Base-by-base conservation (phyloP, 768 basidiomycete species). In the Lactifluus piperatus region DNA sequence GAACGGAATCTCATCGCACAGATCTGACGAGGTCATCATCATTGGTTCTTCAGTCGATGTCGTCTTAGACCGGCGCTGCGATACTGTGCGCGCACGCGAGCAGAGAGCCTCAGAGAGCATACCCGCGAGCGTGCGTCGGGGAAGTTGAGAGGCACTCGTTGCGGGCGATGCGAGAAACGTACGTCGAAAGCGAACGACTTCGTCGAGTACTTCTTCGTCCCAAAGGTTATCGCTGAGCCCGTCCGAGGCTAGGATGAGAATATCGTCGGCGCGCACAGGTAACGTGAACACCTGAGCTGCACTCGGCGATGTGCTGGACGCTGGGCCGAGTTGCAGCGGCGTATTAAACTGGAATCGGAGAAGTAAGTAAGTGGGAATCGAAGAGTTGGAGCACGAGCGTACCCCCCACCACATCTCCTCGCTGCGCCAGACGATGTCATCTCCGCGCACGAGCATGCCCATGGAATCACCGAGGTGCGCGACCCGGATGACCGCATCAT, bases 341-440 rank as follows among this genome's bases (percentile, higher is more conserved):
- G 79, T 81, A 65, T 85, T 85, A 70, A 85, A 85, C 76, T 75
- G 57, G 26, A 50, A 26, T n/a, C 44, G 22, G 39, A 6, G 51
- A 26, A 18, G 27, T 51, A 22, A 24, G 55, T 64, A 53, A 56
- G 44, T 22, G 44, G 50, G 16, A 13, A 41, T 18, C 10, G n/a
- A n/a, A 24, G 46, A 53, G 37, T 39, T 53, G 20, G n/a, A 24
- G 3, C 22, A 24, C 43, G 22, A 30, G 76, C 82, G 69, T 67
- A 83, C 83, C 14, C 78, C 80, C 81, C 91, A 93, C 83, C 93
- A 94, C 90, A 95, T 94, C 71, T 97, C 94, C 44, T 89, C 82
- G 50, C 85, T 88, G 32, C 93, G 79, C 85, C 92, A 97, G 1
- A 84, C 81, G 45, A 97, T 83, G 54, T 82, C 76, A 46, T 87